Conservation (phyloP, 495 filamentous ascomycete species). For the Clavariopsis aquatica region DNA sequence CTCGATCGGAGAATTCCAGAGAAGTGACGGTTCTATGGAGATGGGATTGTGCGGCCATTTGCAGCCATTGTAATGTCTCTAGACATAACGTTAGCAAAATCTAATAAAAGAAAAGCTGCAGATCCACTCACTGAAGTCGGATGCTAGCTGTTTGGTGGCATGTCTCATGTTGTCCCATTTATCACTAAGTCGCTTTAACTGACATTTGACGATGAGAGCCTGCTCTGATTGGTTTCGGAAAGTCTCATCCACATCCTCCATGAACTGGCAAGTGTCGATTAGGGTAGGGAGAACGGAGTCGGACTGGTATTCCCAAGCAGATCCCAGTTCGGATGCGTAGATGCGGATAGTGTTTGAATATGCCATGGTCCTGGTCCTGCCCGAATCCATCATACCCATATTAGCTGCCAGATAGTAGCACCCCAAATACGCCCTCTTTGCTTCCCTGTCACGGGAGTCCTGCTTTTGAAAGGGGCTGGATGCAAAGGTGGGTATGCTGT, state of each 20-base stretch:
- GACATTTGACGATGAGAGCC: slow-evolving; percentile 23
- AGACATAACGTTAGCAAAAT: no score
- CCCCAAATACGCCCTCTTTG: slow-evolving; percentile 31
- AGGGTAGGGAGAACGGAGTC: slow-evolving; percentile 18
- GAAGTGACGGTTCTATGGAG: slow-evolving; percentile 3
- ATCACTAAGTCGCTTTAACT: slow-evolving; percentile 22
- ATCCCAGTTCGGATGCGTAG: slow-evolving; percentile 22
- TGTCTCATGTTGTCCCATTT: slow-evolving; percentile 23
- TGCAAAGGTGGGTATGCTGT: slow-evolving; percentile 1
- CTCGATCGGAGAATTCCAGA: slow-evolving; percentile 6
- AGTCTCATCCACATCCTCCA: slow-evolving; percentile 34
- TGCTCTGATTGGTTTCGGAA: slow-evolving; percentile 12
- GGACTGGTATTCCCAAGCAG: slow-evolving; percentile 9
- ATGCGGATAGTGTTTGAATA: slow-evolving; percentile 8
- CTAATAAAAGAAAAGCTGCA: neutral
- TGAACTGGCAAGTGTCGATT: slow-evolving; percentile 23
- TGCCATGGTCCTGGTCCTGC: slow-evolving; percentile 4
- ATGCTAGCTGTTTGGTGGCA: slow-evolving; percentile 8
- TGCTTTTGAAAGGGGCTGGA: neutral
- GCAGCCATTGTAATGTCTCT: slow-evolving; percentile 29
- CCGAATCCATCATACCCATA: slow-evolving; percentile 10
- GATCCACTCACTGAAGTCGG: slow-evolving; percentile 20
- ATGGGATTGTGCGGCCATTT: slow-evolving; percentile 14
- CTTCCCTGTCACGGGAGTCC: slow-evolving; percentile 18
- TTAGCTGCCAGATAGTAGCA: slow-evolving; percentile 30